Evolutionary conservation across 2,329 filamentous ascomycete genomes (phyloP), one percentile per base, ranked within the genome.

Genomic region (Macrophomina phaseolina): DNA sequence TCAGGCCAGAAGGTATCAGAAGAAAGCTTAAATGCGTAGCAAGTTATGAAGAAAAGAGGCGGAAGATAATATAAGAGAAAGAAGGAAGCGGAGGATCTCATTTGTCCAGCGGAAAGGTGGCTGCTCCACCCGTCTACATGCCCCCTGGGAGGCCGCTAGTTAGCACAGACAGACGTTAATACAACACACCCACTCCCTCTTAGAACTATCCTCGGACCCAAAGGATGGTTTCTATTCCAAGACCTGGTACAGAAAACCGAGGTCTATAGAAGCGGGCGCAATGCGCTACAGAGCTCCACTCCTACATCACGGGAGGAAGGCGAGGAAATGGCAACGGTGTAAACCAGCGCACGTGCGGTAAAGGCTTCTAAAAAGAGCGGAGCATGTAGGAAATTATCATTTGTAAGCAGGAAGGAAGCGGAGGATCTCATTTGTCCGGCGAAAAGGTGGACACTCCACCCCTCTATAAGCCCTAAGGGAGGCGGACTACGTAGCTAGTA

Each of bases 171-270:
- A 23, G 23, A 23, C 23, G 23, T 23, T 23, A 23, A 23, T 23
- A 23, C 23, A 23, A 23, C 23, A 23, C 23, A 23, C 23, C 23
- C 23, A 23, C 23, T 23, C 23, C 23, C 23, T 23, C 23, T 38
- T 18, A 38, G 36, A 12, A 12, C 34, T 34, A 38, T 56, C 18
- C 53, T 56, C 16, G 53, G 53, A 11, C 16, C 53, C 18, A 56
- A 56, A 28, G 32, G 53, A 16, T 56, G 53, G 53, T 56, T 56
- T 16, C 53, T 56, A 32, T 56, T 56, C 32, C 53, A 42, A n/a
- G 23, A 18, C 53, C 32, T 56, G 3, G 53, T 56, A 32, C 16
- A 56, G 32, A 18, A 38, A 56, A 56, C 53, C 9, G 32, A 42
- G 16, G 53, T 56, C 16, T 56, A 56, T 28, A 38, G 36, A 28